Evolutionary conservation across 495 filamentous ascomycete genomes (phyloP).

Genomic region (Penicillium angulare): DNA sequence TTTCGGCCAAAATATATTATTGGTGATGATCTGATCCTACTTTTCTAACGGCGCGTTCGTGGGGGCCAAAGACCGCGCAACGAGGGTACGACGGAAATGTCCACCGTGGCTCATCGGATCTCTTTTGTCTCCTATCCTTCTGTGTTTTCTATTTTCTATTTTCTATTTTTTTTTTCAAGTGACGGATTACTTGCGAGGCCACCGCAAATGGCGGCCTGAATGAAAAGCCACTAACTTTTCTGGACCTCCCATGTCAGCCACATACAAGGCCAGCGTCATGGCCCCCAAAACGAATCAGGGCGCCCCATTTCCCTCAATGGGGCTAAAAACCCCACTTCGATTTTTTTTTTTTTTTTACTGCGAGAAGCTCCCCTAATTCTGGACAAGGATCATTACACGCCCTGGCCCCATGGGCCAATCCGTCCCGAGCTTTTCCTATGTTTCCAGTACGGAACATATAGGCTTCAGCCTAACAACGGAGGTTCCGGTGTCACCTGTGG

Average conservation of each 20-base stretch:
- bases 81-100: conserved; percentile 3
- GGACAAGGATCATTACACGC: conserved; percentile 25
- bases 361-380: conserved; percentile 10
- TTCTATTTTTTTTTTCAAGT: conserved; percentile 6
- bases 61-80: conserved; percentile 14
- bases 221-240: conserved; percentile 14
- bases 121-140: no score
- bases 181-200: conserved; percentile 3
- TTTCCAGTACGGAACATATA: conserved; percentile 11
- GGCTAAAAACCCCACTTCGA: conserved; percentile 19
- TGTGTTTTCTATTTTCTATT: neutral
- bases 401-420: conserved; percentile 19
- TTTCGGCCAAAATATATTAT: neutral
- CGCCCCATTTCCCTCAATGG: conserved; percentile 17
- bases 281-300: conserved; percentile 19
- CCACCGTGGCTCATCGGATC: conserved; percentile 7
- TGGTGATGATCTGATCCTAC: conserved; percentile 3
- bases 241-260: conserved; percentile 7
- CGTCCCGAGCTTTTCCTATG: conserved; percentile 14
- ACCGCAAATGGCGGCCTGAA: conserved; percentile 8
- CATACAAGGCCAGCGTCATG: conserved; percentile 12
- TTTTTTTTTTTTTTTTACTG: neutral
- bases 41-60: conserved; percentile 21
- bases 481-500: conserved; percentile 21
- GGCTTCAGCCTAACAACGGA: conserved; percentile 14